phyloP scores from a whole-genome alignment of 768 basidiomycete genomes.

The Symmetrospora coprosmae region DNA sequence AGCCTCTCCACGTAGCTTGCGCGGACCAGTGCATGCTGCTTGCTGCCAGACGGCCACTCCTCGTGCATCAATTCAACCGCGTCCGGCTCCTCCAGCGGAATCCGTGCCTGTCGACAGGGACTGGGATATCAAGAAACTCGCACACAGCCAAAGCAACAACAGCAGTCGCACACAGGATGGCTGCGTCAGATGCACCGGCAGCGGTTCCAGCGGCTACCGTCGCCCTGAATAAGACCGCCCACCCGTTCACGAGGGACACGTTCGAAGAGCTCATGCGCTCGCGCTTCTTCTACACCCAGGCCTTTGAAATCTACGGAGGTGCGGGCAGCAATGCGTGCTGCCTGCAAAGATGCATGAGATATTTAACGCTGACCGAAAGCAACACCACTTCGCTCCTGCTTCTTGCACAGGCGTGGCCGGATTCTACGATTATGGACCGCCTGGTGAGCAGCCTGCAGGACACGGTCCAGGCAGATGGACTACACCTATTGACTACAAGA shows the following conservation, averaged over 20 bases:
- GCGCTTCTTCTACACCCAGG: constrained; percentile 93
- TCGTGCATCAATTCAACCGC: no score
- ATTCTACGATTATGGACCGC: constrained; percentile 53
- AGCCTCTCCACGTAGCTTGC: no score
- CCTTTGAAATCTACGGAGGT: constrained; percentile 99
- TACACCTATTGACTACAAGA: background rate
- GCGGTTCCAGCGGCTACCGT: background rate
- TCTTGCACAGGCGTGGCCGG: constrained; percentile 82
- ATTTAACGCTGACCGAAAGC: background rate
- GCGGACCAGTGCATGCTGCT: no score
- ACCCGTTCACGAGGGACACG: constrained; percentile 64
- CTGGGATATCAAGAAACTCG: no score
- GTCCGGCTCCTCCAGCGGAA: no score
- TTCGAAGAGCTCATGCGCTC: constrained; percentile 75
- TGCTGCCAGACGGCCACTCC: no score
- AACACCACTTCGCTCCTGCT: constrained; percentile 17
- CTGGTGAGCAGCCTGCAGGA: background rate
- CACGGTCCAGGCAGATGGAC: background rate
- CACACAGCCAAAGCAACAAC: no score
- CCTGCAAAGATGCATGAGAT: no score
- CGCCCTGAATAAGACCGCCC: constrained; percentile 31
- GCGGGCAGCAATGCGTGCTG: constrained; percentile 33
- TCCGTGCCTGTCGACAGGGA: no score
- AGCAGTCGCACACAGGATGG: no score
- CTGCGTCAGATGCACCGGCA: no score